Evolutionary conservation across 805 yeast species (phyloP).

Genomic region (Candida rishiriensis): DNA sequence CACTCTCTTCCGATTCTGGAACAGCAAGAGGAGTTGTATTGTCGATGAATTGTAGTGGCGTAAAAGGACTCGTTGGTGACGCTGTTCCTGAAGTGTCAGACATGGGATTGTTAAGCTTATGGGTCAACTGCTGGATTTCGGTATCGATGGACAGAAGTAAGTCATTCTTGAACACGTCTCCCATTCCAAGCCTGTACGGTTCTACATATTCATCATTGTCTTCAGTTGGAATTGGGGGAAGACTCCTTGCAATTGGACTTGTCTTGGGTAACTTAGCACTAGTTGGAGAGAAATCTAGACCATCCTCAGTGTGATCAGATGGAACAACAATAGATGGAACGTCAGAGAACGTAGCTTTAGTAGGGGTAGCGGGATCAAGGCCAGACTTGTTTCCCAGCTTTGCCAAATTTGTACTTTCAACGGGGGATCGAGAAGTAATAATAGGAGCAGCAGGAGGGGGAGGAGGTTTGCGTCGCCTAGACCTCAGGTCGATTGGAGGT

Average conservation of each 20-base stretch:
- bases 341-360: not conserved
- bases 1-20: not conserved
- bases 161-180: not conserved
- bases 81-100: not conserved
- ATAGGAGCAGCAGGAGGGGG: conserved; percentile 4
- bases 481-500: conserved; percentile 11
- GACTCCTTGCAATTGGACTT: not conserved
- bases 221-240: not conserved
- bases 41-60: not conserved
- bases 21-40: not conserved
- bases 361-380: conserved; percentile 2
- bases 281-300: conserved; percentile 1
- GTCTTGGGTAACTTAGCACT: not conserved
- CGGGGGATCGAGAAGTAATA: no score
- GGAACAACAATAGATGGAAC: conserved; percentile 5
- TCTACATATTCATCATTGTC: not conserved
- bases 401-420: no score
- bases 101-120: no score
- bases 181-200: no score
- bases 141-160: conserved; percentile 5
- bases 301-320: not conserved
- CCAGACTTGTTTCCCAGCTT: not conserved
- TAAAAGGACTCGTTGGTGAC: not conserved
- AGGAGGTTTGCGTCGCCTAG: conserved; percentile 17
- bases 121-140: conserved; percentile 6